phyloP scores from a whole-genome alignment of 139 green algal species.

The Auxenochlorella protothecoides region DNA sequence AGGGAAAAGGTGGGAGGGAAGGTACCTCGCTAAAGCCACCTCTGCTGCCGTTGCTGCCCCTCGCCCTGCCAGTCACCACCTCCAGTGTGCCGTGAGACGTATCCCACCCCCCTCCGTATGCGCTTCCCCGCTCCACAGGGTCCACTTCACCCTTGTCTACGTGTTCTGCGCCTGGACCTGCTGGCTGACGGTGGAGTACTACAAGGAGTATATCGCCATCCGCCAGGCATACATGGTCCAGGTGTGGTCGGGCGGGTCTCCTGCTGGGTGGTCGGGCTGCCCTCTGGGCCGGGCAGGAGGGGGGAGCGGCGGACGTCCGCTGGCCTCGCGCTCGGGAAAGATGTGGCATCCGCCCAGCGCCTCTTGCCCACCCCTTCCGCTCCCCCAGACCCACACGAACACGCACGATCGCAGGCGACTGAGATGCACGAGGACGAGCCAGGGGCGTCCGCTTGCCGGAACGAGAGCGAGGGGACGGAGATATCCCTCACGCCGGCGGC shows the following conservation, averaged over 20 bases:
- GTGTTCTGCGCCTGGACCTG: slow-evolving; percentile 14
- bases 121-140: slow-evolving; percentile 2
- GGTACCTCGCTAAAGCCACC: no score
- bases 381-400: no score
- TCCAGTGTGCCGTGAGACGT: no score
- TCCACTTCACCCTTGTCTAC: slow-evolving; percentile 27
- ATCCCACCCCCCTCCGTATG: neutral
- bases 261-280: no score
- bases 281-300: no score
- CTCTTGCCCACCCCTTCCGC: neutral
- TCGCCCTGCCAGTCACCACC: no score
- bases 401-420: neutral
- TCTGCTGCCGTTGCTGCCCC: no score
- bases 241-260: slow-evolving; percentile 1
- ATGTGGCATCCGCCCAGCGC: neutral
- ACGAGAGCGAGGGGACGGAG: no score
- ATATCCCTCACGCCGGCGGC: no score
- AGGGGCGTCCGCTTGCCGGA: no score
- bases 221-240: slow-evolving; percentile 26
- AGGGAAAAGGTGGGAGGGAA: no score
- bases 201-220: slow-evolving; percentile 31
- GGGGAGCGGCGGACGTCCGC: no score
- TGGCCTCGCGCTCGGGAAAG: neutral
- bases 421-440: neutral
- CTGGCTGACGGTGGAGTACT: slow-evolving; percentile 25